Percentiles rank a stretch among this genome's conserved stretches.
These are phyloP conservation scores for Hawksworthiomyces lignivorus DNA, from an alignment of 2,329 filamentous ascomycete genomes.

Conservation along the genomic window DNA sequence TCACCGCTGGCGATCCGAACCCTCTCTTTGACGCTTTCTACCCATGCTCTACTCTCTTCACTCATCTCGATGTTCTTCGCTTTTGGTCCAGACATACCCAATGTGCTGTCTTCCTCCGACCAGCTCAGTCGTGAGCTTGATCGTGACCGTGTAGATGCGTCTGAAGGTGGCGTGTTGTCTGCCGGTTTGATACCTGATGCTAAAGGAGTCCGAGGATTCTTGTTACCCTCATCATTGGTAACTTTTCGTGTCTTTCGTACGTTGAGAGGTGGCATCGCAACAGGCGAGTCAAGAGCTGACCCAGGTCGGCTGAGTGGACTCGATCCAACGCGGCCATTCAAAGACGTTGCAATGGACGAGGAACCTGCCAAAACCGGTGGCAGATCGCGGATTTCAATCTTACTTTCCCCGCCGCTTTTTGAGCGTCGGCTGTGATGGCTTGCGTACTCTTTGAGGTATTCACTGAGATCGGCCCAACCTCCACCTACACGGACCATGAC, in stretches of 20 bases:
- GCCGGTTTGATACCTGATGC: conserved; percentile 23
- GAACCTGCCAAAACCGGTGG: conserved; percentile 25
- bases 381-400: conserved; percentile 51
- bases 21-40: conserved; percentile 75
- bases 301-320: conserved; percentile 28
- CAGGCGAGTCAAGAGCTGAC: conserved; percentile 29
- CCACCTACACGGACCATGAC: conserved; percentile 98
- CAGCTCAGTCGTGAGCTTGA: conserved; percentile 48
- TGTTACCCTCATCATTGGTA: not conserved
- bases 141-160: conserved; percentile 37
- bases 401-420: conserved; percentile 36
- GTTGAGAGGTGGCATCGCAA: conserved; percentile 39
- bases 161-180: conserved; percentile 37
- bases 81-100: conserved; percentile 65
- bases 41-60: conserved; percentile 69
- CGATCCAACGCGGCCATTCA: conserved; percentile 19
- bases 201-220: conserved; percentile 34
- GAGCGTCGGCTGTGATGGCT: conserved; percentile 78
- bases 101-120: conserved; percentile 47
- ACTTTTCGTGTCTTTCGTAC: conserved; percentile 46
- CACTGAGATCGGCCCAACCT: conserved; percentile 94
- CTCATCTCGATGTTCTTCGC: conserved; percentile 58
- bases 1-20: conserved; percentile 64
- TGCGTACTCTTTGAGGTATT: conserved; percentile 90
- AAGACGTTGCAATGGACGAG: not conserved